Evolutionary conservation across 2,329 filamentous ascomycete species (phyloP), one percentile per base, ranked within the genome.

Genomic region (Tolypocladium nubicola): DNA sequence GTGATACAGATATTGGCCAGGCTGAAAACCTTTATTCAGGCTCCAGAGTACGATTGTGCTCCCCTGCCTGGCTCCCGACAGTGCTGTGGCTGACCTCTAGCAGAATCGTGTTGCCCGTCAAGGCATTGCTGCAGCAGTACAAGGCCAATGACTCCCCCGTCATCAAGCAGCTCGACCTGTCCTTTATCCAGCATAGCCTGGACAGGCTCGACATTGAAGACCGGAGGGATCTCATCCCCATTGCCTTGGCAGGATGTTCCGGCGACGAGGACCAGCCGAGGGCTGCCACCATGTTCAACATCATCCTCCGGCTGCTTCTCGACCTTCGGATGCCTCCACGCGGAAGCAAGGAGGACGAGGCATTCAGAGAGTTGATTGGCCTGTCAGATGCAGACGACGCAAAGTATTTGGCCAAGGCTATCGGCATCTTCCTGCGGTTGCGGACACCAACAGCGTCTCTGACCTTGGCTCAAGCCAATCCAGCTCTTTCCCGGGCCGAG

Each of bases 61-160:
- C 7, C 19, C 16, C 13, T 16, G 3, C n/a, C 23, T 23, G 1
- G 10, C 1, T 1, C 30, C 6, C 19, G 47, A 10, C n/a, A 13
- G 8, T 39, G 21, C n/a, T n/a, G 30, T 52, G 3, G 26, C 56
- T 60, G 55, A 60, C 56, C 21, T 55, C 23, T 21, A 52, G 47
- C 61, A 81, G 80, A 53, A 84, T 97, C 61, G 79, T 92, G 56
- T 77, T 99, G 7, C 94, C 94, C 0, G 91, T 97, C 14, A 81
- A 84, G n/a, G 84, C 86, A 19, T 79, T 99, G 21, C 72, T 97
- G 56, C 87, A 91, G 64, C 94, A 97, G 70, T 97, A 96, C 78
- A 96, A 95, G 71, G 67, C 89, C 26, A 84, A 83, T 41, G 78
- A 84, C 43, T 87, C 86, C 14, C 77, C 86, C 1, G 78, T 97